Conservation (phyloP, 257 asterid species). For the Leonotis leonurus region DNA sequence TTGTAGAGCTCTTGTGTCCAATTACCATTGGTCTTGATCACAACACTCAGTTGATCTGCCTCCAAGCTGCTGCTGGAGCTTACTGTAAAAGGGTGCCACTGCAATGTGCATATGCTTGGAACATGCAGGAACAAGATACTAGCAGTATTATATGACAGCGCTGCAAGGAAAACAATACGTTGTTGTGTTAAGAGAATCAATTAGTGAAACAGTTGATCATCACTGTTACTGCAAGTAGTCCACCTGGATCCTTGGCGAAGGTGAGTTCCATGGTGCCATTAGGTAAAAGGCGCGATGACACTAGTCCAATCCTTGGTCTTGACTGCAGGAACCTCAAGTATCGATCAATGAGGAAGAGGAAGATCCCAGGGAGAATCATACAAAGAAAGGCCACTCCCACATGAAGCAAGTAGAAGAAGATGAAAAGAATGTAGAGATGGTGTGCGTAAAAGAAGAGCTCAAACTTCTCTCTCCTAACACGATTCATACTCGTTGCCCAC, state of each 20-base stretch:
- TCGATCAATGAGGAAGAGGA: conserved; percentile 52
- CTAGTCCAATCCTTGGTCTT: conserved; percentile 24
- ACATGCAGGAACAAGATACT: conserved; percentile 42
- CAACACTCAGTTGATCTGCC: conserved; percentile 28
- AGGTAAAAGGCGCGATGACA: conserved; percentile 41
- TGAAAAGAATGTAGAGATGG: conserved; percentile 35
- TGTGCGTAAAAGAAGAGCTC: conserved; percentile 55
- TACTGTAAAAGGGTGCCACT: conserved; percentile 55
- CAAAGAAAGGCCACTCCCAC: conserved; percentile 39
- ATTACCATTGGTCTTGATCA: conserved; percentile 31
- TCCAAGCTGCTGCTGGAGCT: conserved; percentile 31
- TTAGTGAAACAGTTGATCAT: too few species aligned
- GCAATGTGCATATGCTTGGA: conserved; percentile 35
- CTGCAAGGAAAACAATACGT: conserved; percentile 10
- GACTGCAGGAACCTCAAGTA: conserved; percentile 55
- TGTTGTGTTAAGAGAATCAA: too few species aligned
- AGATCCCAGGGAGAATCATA: conserved; percentile 60
- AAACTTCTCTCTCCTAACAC: conserved; percentile 45
- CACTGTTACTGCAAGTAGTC: too few species aligned
- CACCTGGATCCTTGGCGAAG: conserved; percentile 59
- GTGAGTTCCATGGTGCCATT: conserved; percentile 50
- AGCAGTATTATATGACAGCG: conserved; percentile 28
- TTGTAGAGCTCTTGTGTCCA: conserved; percentile 37
- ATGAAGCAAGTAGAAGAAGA: conserved; percentile 57
- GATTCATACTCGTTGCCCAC: conserved; percentile 41